Evolutionary conservation across 441 rosid genomes (phyloP), one percentile per base, ranked within the genome.

Genomic region (Erodium chrysanthum): DNA sequence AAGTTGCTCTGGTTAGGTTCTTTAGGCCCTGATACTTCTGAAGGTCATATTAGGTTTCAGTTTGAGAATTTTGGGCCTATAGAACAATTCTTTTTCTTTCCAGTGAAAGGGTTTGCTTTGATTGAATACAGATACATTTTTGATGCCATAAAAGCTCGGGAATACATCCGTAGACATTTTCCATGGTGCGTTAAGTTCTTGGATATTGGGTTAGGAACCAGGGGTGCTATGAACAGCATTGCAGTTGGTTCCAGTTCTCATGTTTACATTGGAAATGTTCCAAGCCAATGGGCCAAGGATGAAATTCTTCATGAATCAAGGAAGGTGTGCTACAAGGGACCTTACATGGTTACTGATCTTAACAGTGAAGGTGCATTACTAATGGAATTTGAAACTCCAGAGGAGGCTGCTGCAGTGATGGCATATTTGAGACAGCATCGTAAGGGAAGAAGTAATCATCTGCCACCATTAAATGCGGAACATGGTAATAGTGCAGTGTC

Each of bases 361-460:
- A 73, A 75, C 79, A 84, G 75, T 77, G 98, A 91, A 79, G 82
- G 89, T 71, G 96, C 96, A 67, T 76, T 94, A 71, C 70, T 94
- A 54, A 81, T 94, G 96, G 99, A 91, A 85, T 94, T 85, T 83
- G 90, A 86, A 74, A 82, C 88, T 69, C 92, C 98, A 25, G 96
- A 94, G 76, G 94, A 91, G 77, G 96, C 96, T 75, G 81, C 85
- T 71, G 71, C 84, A 69, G 96, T 88, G 66, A 88, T 91, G 92
- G 82, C 84, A 52, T 96, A 87, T 82, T 89, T 94, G 75, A 86
- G 98, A 73, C 85, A 79, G 70, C 80, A 74, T 58, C 91, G 92
- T 20, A 85, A 77, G 79, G 93, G 82, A 74, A 80, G 82, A 79
- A 79, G 83, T 31, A 85, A 81, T 73, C 75, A 77, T 67, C 9